A percentile compares a stretch with the other conserved stretches of the same genome.
Conservation (phyloP, 148 eudicot genomes). For the Rhododendron simsii region DNA sequence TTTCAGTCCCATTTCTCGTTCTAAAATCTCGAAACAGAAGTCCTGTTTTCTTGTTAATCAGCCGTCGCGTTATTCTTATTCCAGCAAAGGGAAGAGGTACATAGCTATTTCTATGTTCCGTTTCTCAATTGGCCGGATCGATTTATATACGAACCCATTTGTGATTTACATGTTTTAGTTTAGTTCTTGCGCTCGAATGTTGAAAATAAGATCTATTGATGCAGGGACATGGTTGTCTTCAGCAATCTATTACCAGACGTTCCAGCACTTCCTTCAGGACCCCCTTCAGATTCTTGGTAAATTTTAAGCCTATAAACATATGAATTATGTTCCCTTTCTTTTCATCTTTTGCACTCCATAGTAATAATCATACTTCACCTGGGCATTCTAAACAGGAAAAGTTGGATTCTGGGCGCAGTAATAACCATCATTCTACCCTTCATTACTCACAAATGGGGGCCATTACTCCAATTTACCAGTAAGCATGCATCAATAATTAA, state of each 20-base stretch:
- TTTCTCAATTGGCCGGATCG: not conserved
- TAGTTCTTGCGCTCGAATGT: not conserved
- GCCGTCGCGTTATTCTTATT: not conserved
- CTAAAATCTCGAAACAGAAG: not conserved
- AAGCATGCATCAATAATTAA: not conserved
- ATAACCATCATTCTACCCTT: slow-evolving; percentile 25
- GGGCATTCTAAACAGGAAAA: slow-evolving; percentile 10
- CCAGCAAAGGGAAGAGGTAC: not conserved
- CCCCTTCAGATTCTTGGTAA: slow-evolving; percentile 4
- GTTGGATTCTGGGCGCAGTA: slow-evolving; percentile 26
- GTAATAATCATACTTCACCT: not conserved
- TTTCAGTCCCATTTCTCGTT: not conserved
- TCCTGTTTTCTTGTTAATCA: not conserved
- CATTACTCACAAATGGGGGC: slow-evolving; percentile 19
- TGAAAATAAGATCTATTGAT: not conserved
- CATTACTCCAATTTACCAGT: slow-evolving; percentile 21
- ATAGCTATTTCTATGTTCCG: not conserved
- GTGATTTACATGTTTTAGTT: not conserved
- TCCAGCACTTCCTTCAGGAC: slow-evolving; percentile 1
- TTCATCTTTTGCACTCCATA: not conserved
- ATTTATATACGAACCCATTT: not conserved
- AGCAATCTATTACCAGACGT: not conserved
- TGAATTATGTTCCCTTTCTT: not conserved
- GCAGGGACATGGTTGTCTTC: slow-evolving; percentile 8
- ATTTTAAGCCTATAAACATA: not conserved